These are phyloP conservation scores for Vanrija sp. DNA, from an alignment of 1,284 basidiomycete species.

Conservation along the genomic window DNA sequence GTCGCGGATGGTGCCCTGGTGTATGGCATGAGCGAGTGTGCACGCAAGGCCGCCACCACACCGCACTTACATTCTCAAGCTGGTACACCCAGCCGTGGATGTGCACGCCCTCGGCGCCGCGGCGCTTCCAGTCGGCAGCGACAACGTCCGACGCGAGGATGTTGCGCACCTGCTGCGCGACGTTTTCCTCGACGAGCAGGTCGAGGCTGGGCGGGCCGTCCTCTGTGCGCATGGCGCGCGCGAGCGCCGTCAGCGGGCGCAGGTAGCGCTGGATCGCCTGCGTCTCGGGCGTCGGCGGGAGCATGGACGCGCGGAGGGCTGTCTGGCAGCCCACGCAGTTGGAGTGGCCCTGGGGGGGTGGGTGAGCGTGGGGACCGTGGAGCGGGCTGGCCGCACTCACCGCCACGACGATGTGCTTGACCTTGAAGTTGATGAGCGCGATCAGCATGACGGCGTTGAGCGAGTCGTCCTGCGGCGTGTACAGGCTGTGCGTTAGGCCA, in stretches of 20 bases:
- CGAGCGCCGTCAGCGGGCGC: slow-evolving; percentile 36
- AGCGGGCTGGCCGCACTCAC: slow-evolving; percentile 21
- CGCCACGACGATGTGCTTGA: slow-evolving; percentile 46
- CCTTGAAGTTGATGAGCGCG: slow-evolving; percentile 45
- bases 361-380: no score
- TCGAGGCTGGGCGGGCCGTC: slow-evolving; percentile 41
- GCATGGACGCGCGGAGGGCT: slow-evolving; percentile 39
- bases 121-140: slow-evolving; percentile 38
- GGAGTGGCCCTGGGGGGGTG: slow-evolving; percentile 45
- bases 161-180: slow-evolving; percentile 43
- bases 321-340: slow-evolving; percentile 47
- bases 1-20: slow-evolving; percentile 42
- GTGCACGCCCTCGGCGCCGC: slow-evolving; percentile 38
- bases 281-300: slow-evolving; percentile 33
- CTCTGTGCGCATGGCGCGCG: slow-evolving; percentile 30
- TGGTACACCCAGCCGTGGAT: slow-evolving; percentile 49
- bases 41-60: neutral
- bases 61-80: slow-evolving; percentile 41
- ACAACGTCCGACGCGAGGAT: slow-evolving; percentile 38
- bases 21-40: neutral
- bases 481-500: slow-evolving; percentile 27
- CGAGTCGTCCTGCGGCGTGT: slow-evolving; percentile 41
- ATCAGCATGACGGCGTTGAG: slow-evolving; percentile 45
- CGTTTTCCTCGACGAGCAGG: slow-evolving; percentile 41
- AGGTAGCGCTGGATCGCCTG: slow-evolving; percentile 42